These are phyloP conservation scores for Capsella bursapastoris DNA, from an alignment of 345 rosid species.

Conservation along the genomic window DNA sequence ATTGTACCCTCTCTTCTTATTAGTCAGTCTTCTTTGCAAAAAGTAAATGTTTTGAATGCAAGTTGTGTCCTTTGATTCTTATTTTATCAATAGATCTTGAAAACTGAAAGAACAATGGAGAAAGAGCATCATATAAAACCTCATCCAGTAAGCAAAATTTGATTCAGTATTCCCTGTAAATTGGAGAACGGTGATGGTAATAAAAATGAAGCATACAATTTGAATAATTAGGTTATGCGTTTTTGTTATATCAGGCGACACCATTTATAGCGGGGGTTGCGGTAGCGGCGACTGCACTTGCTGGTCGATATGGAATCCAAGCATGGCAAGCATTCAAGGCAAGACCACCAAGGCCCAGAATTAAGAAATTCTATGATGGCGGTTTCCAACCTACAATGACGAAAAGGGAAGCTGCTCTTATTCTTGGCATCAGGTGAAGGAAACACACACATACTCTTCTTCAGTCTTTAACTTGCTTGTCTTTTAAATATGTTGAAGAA, in stretches of 20 bases:
- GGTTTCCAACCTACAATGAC: conserved; percentile 84
- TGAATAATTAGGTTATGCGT: neutral
- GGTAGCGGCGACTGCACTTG: conserved; percentile 85
- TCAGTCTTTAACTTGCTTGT: neutral
- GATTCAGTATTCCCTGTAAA: neutral
- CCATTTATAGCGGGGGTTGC: conserved; percentile 84
- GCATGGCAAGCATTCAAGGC: conserved; percentile 87
- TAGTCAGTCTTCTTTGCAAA: neutral
- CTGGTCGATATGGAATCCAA: conserved; percentile 83
- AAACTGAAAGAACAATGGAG: neutral
- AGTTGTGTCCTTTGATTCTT: neutral
- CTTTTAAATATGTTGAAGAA: conserved; percentile 3
- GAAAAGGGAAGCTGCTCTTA: conserved; percentile 77
- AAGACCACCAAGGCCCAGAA: conserved; percentile 57
- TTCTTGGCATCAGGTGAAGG: conserved; percentile 69
- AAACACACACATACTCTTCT: neutral
- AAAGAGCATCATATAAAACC: neutral
- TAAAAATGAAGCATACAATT: neutral
- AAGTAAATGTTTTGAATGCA: neutral
- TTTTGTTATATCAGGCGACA: conserved; percentile 58
- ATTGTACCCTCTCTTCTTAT: neutral
- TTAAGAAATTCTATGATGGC: conserved; percentile 72
- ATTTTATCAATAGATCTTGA: neutral
- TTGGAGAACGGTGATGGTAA: conserved; percentile 1
- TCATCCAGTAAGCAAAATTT: neutral